Percentiles rank a stretch among this genome's conserved stretches.
Conservation (phyloP, 208 protist genomes). For the Acanthamoeba triangularis region DNA sequence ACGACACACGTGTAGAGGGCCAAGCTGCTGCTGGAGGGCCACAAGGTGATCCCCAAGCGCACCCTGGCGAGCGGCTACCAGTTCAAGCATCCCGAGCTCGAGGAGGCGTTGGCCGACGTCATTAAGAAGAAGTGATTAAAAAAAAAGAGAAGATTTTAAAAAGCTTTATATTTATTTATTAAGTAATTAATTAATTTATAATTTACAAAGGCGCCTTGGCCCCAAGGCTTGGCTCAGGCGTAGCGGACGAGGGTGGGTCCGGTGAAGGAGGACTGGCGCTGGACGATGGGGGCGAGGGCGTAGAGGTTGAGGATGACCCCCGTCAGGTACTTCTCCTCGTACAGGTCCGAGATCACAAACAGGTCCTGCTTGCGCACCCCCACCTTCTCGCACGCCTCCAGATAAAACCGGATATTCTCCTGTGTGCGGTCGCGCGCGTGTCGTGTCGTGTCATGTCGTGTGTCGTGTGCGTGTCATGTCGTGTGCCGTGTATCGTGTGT, state of each 20-base stretch:
- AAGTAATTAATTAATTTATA: neutral
- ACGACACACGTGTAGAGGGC: neutral
- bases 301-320: constrained; percentile 25
- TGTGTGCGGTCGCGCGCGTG: neutral
- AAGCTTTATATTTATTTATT: no score
- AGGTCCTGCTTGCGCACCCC: constrained; percentile 35
- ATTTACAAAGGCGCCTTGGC: no score
- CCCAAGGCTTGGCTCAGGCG: no score
- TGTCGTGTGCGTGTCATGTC: neutral
- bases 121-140: neutral
- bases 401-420: constrained; percentile 21
- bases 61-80: constrained; percentile 70
- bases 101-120: neutral
- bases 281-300: constrained; percentile 1
- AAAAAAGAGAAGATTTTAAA: neutral
- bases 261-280: neutral
- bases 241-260: neutral
- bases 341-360: constrained; percentile 26
- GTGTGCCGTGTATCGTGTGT: neutral
- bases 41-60: constrained; percentile 71
- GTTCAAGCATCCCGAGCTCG: constrained; percentile 24
- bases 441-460: neutral
- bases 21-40: constrained; percentile 47
- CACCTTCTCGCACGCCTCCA: constrained; percentile 26
- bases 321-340: constrained; percentile 3